Percentiles rank a stretch among this genome's conserved stretches.
Evolutionary conservation across 768 basidiomycete species (phyloP).

Genomic region (Candolleomyces efflorescens): DNA sequence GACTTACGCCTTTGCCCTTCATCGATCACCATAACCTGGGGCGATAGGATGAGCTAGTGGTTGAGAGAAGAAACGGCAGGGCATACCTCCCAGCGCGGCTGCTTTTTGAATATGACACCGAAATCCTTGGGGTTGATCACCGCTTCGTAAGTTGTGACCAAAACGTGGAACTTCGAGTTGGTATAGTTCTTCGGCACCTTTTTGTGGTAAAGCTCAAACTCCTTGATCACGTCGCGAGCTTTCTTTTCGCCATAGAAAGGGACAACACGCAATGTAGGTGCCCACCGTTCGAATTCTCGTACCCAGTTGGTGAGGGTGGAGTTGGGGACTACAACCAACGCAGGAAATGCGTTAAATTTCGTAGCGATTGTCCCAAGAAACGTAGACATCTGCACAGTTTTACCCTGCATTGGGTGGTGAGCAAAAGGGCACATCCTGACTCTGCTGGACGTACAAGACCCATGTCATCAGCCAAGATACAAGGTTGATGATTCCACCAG

Average conservation of each 20-base stretch:
- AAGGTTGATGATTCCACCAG: conserved; percentile 83
- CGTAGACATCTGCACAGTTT: conserved; percentile 88
- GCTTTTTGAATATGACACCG: conserved; percentile 65
- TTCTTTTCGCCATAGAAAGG: conserved; percentile 83
- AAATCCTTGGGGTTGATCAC: conserved; percentile 69
- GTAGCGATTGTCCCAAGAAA: conserved; percentile 67
- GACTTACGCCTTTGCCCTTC: conserved; percentile 86
- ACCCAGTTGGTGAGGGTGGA: conserved; percentile 96
- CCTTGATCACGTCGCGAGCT: conserved; percentile 74
- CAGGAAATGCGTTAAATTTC: conserved; percentile 63
- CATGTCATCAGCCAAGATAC: conserved; percentile 98
- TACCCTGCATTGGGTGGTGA: conserved; percentile 47
- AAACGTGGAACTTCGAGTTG: conserved; percentile 76
- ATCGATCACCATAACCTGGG: conserved; percentile 75
- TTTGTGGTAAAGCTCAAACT: conserved; percentile 75
- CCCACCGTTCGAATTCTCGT: conserved; percentile 88
- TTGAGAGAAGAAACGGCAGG: not conserved
- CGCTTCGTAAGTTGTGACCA: conserved; percentile 92
- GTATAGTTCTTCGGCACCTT: conserved; percentile 35
- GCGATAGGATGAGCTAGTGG: not conserved
- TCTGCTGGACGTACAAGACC: conserved; percentile 55
- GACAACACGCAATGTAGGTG: conserved; percentile 70
- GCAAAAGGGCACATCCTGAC: not conserved
- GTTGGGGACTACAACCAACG: conserved; percentile 91
- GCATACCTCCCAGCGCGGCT: conserved; percentile 82